Evolutionary conservation across 495 filamentous ascomycete genomes (phyloP), one percentile per base, ranked within the genome.

Genomic region (Lophium mytilinum): DNA sequence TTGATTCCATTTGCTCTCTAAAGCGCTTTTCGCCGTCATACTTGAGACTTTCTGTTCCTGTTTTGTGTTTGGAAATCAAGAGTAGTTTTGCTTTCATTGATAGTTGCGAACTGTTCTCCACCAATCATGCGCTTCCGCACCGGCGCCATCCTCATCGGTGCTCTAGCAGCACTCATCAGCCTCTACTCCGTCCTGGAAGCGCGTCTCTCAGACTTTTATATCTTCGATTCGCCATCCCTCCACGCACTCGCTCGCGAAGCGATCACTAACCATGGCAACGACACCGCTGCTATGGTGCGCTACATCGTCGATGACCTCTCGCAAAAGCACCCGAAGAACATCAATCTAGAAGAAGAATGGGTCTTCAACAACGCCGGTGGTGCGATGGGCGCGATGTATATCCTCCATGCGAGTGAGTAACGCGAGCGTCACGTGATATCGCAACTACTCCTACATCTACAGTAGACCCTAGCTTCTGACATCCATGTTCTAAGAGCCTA

Each of bases 311-410:
- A 69, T 52, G 70, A 70, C 21, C 57, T 76, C 37, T 69, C 71
- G 51, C 67, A 72, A 3, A 70, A 67, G 55, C 77, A 82, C 69
- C 63, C 55, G 7, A 18, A 9, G 6, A 52, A 63, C 37, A 41
- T 85, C 60, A 85, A 83, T 70, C 60, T 74, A 34, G 67, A 81
- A 47, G 77, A 85, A 60, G 77, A 85, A 66, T 86, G 84, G 83
- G 72, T 88, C 18, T 84, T 87, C 58, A 88, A 87, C 63, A 75
- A 70, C 42, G 73, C 69, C 12, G 61, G 68, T 2, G 68, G 68
- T 56, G 88, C 89, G 52, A 92, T 93, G 89, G 89, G 89, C 52
- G 84, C 81, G 61, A 92, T 93, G 89, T 88, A 88, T 64, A 85
- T 93, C 59, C 85, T 93, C 66, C 89, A 93, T 67, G 86, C 89